Evolutionary conservation across 371 early-diverging fungal species (phyloP), one percentile per base, ranked within the genome.

Genomic region (Mortierella sp.): DNA sequence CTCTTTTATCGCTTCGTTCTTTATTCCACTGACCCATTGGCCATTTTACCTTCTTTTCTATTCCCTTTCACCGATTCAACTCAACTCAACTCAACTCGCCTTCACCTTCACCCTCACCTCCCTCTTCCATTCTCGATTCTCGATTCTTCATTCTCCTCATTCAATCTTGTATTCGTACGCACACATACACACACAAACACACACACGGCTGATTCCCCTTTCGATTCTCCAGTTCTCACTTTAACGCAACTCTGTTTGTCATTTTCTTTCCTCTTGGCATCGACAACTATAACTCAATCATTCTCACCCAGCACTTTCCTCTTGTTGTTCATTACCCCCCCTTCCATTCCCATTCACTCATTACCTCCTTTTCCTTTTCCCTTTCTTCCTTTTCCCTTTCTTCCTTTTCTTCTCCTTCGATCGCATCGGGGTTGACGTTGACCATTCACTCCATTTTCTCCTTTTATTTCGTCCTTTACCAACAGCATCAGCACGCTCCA

Each of bases 71-170:
- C 28, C 6, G 28, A 11, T 14, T 16, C 72, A 72, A 14, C 24
- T 31, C 42, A 38, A 38, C 42, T 38, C 42, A 38, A 38, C 42
- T 38, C n/a, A n/a, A n/a, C n/a, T n/a, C n/a, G n/a, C n/a, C n/a
- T n/a, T n/a, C 42, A 38, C 42, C 42, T 63, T 68, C 68, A 21
- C 44, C 42, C 38, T 31, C 63, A 63, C 19, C 38, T 16, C 68
- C 19, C 16, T 42, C 24, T 0, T 10, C 10, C 34, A 9, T 38
- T 68, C 42, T 38, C 68, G 74, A 74, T 74, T 74, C 74, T 58
- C 10, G 45, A 74, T 74, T 74, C 58, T n/a, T 10, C 72, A 28
- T 47, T 7, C 45, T 38, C 70, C 71, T 19, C 71, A 10, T n/a
- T 9, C 34, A n/a, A 48, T n/a, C 10, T 24, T 26, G 44, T 13